A percentile compares a stretch with the other conserved stretches of the same genome.
These are phyloP conservation scores for Vicia sativa DNA, from an alignment of 306 rosid species.

Conservation along the genomic window DNA sequence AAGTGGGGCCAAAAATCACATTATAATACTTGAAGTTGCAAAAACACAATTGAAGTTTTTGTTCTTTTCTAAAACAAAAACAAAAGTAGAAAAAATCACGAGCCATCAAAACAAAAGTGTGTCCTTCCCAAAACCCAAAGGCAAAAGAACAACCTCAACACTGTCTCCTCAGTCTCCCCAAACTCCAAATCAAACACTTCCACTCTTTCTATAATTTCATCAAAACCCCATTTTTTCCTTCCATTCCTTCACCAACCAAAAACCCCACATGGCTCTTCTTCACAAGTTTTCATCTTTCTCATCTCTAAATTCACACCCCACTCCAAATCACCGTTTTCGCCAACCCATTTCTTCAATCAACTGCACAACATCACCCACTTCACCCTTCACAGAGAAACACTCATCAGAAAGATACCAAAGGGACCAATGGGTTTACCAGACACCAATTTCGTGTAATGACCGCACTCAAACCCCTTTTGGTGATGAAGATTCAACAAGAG, in stretches of 20 bases:
- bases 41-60: too few species aligned
- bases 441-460: conserved; percentile 34
- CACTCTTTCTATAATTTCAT: not conserved
- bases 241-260: not conserved
- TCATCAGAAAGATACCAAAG: conserved; percentile 70
- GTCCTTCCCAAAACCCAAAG: conserved; percentile 46
- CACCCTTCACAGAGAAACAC: conserved; percentile 88
- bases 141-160: conserved; percentile 33
- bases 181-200: conserved; percentile 40
- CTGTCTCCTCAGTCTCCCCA: conserved; percentile 46
- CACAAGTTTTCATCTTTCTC: conserved; percentile 51
- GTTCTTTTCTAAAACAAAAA: too few species aligned
- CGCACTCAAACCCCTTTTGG: not conserved
- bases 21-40: too few species aligned
- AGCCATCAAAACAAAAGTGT: not conserved
- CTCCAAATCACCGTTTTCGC: conserved; percentile 34
- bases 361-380: conserved; percentile 44
- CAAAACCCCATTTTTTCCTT: not conserved
- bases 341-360: conserved; percentile 54
- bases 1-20: too few species aligned
- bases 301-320: conserved; percentile 34
- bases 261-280: conserved; percentile 57
- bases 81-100: not conserved
- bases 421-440: conserved; percentile 75
- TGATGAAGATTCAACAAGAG: conserved; percentile 51